phyloP scores from a whole-genome alignment of 179 eudicot species.

The Beta macrorhiza region DNA sequence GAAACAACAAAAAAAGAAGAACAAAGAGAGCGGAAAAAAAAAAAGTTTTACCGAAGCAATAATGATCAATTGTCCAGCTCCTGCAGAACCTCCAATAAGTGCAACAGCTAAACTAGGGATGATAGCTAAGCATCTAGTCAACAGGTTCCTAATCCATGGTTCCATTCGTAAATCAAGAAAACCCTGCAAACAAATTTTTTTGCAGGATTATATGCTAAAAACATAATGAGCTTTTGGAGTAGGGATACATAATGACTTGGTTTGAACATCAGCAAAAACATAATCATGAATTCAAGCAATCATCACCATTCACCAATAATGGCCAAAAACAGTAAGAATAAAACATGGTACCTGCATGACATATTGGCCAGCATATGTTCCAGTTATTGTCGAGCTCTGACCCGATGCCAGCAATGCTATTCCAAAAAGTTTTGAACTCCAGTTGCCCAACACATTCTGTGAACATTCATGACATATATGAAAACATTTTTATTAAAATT shows the following conservation, averaged over 20 bases:
- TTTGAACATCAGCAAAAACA: too few species aligned
- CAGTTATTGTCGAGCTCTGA: slow-evolving; percentile 98
- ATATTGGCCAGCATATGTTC: slow-evolving; percentile 98
- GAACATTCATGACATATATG: not conserved
- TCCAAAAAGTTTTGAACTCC: slow-evolving; percentile 97
- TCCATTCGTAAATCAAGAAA: slow-evolving; percentile 82
- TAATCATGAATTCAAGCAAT: too few species aligned
- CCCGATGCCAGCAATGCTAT: slow-evolving; percentile 97
- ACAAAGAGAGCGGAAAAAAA: too few species aligned
- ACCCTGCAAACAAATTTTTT: slow-evolving; percentile 46
- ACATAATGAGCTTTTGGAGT: too few species aligned
- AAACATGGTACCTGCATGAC: slow-evolving; percentile 79
- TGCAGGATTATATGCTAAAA: too few species aligned
- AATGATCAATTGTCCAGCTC: slow-evolving; percentile 92
- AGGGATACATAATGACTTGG: not conserved
- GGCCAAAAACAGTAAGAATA: not conserved
- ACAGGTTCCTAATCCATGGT: slow-evolving; percentile 84
- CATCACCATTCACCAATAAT: not conserved
- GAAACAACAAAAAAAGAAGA: too few species aligned
- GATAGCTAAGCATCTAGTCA: slow-evolving; percentile 92
- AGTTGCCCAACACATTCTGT: slow-evolving; percentile 88
- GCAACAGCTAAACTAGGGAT: slow-evolving; percentile 92
- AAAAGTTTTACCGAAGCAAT: slow-evolving; percentile 72
- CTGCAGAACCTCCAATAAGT: slow-evolving; percentile 81
- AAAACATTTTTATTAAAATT: too few species aligned